Conservation (phyloP, 179 eudicot genomes). For the Pouteria campechiana region DNA sequence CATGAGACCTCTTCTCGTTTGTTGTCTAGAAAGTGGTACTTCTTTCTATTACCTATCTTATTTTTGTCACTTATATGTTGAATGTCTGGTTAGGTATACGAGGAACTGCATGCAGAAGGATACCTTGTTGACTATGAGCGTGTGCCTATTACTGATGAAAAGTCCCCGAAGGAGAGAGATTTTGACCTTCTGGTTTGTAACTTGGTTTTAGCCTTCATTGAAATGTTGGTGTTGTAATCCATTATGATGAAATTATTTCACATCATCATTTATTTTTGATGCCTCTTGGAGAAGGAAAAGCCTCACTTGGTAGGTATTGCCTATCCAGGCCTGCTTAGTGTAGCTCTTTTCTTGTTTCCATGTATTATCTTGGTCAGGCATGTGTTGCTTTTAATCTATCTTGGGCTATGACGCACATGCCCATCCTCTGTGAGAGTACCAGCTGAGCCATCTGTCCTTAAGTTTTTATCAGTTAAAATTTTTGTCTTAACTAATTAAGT, state of each 20-base stretch:
- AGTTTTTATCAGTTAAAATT: too few species aligned
- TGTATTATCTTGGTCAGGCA: too few species aligned
- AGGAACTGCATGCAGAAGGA: constrained; percentile 53
- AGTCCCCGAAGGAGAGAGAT: constrained; percentile 93
- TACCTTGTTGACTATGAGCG: constrained; percentile 84
- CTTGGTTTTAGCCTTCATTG: constrained; percentile 2
- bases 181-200: constrained; percentile 77
- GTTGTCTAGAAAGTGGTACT: too few species aligned
- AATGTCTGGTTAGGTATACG: constrained; percentile 53
- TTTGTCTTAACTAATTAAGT: too few species aligned
- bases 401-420: too few species aligned
- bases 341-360: too few species aligned
- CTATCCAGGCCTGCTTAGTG: too few species aligned
- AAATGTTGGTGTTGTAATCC: neutral
- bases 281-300: too few species aligned
- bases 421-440: too few species aligned
- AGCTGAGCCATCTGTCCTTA: too few species aligned
- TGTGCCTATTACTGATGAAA: constrained; percentile 91
- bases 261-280: neutral
- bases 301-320: too few species aligned
- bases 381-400: too few species aligned
- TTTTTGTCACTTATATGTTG: constrained; percentile 1
- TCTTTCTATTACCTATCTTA: neutral
- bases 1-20: neutral
- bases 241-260: neutral